Conservation (phyloP, 352 stramenopile genomes). For the Globisporangium carolinianum region DNA sequence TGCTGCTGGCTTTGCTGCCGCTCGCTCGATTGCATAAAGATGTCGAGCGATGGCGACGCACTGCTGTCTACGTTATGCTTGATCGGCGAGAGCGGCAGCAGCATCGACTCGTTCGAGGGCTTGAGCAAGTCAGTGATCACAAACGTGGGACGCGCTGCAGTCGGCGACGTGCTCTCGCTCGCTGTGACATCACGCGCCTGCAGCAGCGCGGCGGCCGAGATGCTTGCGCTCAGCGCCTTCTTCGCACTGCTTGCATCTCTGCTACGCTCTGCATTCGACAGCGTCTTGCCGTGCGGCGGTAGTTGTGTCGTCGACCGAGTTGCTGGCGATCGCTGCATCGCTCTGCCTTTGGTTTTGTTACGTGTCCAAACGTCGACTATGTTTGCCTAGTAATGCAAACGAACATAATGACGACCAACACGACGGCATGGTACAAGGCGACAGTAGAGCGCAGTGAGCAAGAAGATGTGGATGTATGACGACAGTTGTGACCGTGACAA, state of each 20-base stretch:
- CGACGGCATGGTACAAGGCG: too few species aligned
- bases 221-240: constrained; percentile 23
- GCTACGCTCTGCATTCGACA: background rate
- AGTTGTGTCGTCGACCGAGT: constrained; percentile 2
- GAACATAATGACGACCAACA: too few species aligned
- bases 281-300: background rate
- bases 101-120: background rate
- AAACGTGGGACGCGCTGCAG: constrained; percentile 12
- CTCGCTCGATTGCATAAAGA: constrained; percentile 2
- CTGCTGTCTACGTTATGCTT: background rate
- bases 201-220: constrained; percentile 25
- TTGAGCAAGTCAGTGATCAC: constrained; percentile 27
- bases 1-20: constrained; percentile 8
- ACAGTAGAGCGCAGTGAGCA: too few species aligned
- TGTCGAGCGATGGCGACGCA: background rate
- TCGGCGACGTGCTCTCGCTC: background rate
- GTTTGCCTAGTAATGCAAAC: too few species aligned
- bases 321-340: constrained; percentile 3
- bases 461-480: too few species aligned
- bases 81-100: constrained; percentile 7
- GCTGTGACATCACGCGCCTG: constrained; percentile 2
- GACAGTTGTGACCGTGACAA: too few species aligned
- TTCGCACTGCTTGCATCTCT: background rate
- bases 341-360: background rate
- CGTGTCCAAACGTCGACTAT: too few species aligned